Evolutionary conservation across 805 yeast genomes (phyloP), one percentile per base, ranked within the genome.

Genomic region (Starmerella powellii): DNA sequence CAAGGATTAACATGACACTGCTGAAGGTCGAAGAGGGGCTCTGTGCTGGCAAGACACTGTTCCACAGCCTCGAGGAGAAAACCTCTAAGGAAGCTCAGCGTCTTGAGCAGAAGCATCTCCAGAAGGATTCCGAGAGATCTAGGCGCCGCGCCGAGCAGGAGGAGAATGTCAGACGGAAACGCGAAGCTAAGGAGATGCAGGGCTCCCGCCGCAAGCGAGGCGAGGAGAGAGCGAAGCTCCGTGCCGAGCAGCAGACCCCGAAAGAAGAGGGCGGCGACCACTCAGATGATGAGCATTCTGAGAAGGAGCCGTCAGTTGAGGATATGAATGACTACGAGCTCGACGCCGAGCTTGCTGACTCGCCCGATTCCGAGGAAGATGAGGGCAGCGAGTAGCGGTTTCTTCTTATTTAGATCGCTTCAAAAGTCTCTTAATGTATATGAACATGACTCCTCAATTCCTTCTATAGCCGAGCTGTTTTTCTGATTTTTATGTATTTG

Each of bases 21-120:
- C 65, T 80, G 38, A 91, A 91, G 64, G 83, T 91, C 41, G 96
- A 88, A 63, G 97, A 88, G 57, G 94, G 91, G 15, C 72, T 83
- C 18, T 88, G 95, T 45, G 67, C 78, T 0, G 95, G 96, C 40
- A 87, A 84, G 63, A 84, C 91, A 15, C 62, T 91, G 47, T 84
- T 81, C 63, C 98, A 91, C 59, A 70, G 83, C 34, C 70, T 66
- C 41, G 67, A 85, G 47, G 64, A 65, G 40, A 87, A 87, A 63
- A 61, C 81, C 3, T 67, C 68, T 46, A 62, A 65, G 37, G 93
- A 88, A 59, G 64, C 71, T 26, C 65, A 66, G 45, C 69, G 63
- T 35, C 63, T 84, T 54, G 93, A 84, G 48, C 71, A 72, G 61
- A 69, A 65, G 53, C 95, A 86, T 60, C 72, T 73, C 34, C 65